Evolutionary conservation across 78 protist species (phyloP).

Genomic region (Dictyostelium brefeldianum): DNA sequence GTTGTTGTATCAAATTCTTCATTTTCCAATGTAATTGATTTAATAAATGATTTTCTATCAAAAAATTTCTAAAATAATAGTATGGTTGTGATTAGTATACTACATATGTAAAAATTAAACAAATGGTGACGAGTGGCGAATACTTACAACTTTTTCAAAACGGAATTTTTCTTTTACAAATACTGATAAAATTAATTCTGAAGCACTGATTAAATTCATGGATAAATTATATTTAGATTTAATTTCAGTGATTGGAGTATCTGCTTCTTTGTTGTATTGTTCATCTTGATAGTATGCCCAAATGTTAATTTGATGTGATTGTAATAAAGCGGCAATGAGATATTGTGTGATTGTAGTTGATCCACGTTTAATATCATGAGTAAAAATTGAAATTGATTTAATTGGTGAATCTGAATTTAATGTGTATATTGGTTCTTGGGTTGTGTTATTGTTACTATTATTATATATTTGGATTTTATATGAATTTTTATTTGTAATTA

Average conservation of each 20-base stretch:
- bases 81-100: background rate
- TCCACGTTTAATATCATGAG: slow-evolving; percentile 10
- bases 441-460: background rate
- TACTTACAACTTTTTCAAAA: slow-evolving; percentile 29
- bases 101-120: background rate
- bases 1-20: background rate
- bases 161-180: background rate
- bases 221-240: background rate
- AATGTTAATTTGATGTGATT: background rate
- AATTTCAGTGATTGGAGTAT: slow-evolving; percentile 8
- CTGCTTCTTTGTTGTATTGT: slow-evolving; percentile 8
- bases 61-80: background rate
- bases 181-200: slow-evolving; percentile 3
- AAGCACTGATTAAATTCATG: background rate
- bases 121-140: too few species aligned
- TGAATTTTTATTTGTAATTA: background rate
- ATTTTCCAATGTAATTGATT: background rate
- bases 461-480: background rate
- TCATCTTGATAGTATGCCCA: slow-evolving; percentile 24
- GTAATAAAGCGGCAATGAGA: background rate
- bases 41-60: slow-evolving; percentile 16
- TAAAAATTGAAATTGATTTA: background rate
- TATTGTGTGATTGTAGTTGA: background rate
- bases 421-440: background rate
- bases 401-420: background rate